A percentile compares a stretch with the other conserved stretches of the same genome.
These are phyloP conservation scores for Wallacemonas collosoma DNA, from an alignment of 208 protist genomes.

Conservation along the genomic window DNA sequence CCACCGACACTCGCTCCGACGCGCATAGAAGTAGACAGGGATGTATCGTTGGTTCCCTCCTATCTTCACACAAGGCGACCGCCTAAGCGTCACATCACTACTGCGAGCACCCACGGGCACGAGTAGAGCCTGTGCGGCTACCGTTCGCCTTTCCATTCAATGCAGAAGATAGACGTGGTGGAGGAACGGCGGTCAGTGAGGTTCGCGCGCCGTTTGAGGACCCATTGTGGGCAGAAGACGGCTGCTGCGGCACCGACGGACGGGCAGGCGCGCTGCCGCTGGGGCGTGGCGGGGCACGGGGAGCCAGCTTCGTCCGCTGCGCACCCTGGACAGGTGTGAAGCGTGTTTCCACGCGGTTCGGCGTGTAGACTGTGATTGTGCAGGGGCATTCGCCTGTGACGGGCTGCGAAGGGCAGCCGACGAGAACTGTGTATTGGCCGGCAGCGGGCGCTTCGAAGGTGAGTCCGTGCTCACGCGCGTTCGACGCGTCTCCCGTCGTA, in stretches of 20 bases:
- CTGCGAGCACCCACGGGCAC: conserved; percentile 34
- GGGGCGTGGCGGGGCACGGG: not conserved
- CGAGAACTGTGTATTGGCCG: conserved; percentile 61
- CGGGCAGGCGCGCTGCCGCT: conserved; percentile 2
- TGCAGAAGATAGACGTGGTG: conserved; percentile 25
- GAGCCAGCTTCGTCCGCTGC: conserved; percentile 7
- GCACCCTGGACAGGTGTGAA: conserved; percentile 14
- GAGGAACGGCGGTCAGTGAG: conserved; percentile 7
- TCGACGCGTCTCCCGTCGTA: conserved; percentile 63
- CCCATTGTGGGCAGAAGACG: not conserved
- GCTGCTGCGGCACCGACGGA: not conserved
- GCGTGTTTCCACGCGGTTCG: conserved; percentile 35
- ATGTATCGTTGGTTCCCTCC: too few species aligned
- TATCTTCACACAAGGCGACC: too few species aligned
- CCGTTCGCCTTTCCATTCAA: conserved; percentile 19
- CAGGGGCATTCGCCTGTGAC: conserved; percentile 61
- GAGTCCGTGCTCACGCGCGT: conserved; percentile 82
- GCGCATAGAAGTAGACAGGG: too few species aligned
- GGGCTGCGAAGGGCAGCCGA: conserved; percentile 43
- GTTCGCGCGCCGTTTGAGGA: not conserved
- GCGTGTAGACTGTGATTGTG: conserved; percentile 64
- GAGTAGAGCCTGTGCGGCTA: conserved; percentile 10
- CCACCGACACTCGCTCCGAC: too few species aligned
- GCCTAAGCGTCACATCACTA: not conserved
- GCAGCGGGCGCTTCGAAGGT: conserved; percentile 47